Evolutionary conservation across 768 basidiomycete species (phyloP), one percentile per base, ranked within the genome.

Genomic region (Porphyrellus cyaneotinctus): DNA sequence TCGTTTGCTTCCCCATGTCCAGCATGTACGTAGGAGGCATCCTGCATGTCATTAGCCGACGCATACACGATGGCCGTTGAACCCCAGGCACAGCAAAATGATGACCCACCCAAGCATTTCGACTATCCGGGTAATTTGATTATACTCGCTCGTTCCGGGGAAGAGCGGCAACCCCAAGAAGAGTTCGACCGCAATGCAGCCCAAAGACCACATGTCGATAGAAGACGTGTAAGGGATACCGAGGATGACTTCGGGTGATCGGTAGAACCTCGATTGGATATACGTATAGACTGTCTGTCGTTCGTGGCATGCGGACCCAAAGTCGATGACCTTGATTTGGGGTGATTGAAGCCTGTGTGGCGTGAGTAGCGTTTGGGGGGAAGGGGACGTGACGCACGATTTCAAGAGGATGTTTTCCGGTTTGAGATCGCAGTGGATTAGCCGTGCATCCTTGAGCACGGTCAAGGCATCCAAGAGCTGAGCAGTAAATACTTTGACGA

Each of bases 221-320:
- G 91, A 78, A 12, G 93, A 85, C 22, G 88, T 95, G 70, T 99
- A 98, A 13, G 94, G 85, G 69, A 97, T 85, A 14, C 94, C 94
- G 23, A 99, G 78, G 26, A 99, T 78, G 17, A 99, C 97, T 73
- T 99, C 97, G 13, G 97, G 97, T 2, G 92, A 95, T 39, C 97
- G 89, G 69, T 99, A 99, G 75, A 99, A 99, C 45, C 97, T 82
- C 10, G 95, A 97, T 67, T 99, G 97, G 68, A 99, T 98, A 73
- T 99, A 99, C 4, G 97, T 99, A 70, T 99, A 99, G 38, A 98
- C 94, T n/a, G 95, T 99, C 72, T 97, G 95, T 62, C 91, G 87
- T 73, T 98, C 97, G 67, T 97, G 95, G 68, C 97, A 99, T 17
- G 97, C 94, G 6, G 95, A 97, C 37, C 97, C 97, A 73, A 98